Base-by-base conservation (phyloP, 2,329 filamentous ascomycete species). In the Fusarium continuum region DNA sequence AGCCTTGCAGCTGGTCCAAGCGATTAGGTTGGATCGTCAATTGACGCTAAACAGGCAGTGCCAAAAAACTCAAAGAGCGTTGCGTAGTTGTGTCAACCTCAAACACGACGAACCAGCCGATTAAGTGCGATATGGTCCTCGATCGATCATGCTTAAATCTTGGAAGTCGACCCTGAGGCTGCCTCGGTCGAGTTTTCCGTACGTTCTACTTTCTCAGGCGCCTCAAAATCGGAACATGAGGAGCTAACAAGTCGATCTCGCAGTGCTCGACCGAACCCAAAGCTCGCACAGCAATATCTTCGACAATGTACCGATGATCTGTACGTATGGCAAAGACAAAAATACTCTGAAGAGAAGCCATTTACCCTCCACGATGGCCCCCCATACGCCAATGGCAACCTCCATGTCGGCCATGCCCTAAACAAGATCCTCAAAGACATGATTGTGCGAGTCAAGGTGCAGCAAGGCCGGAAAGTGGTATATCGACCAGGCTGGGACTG, bases 351-450 rank as follows among this genome's bases (percentile, higher is more conserved):
- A 39, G 77, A 85, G 29, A 77, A 85, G 36, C 81, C 83, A 0
- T 99, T 98, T 66, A 81, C 93, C 3, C 82, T 99, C 8, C 95
- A 98, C 73, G 95, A 99, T 87, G 95, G 95, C 1, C 95, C 95
- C 0, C 95, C 95, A 0, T 99, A 98, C 75, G 95, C 95, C 64
- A 99, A 99, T 78, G 95, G 95, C 13, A 85, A 85, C 38, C 84
- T 99, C 9, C 95, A 99, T 73, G 88, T 96, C 59, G 95, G 95
- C 4, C 95, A 99, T 81, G 93, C 95, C 29, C 81, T 99, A 73
- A 99, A 99, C 78, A 99, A 99, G 79, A 90, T 98, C 68, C 82
- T 97, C 57, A 99, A 99, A 80, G 95, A 99, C 77, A 91, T 98
- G 71, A 91, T 96, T 61, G 83, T 93, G 68, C 87, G 95, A 34